phyloP scores from a whole-genome alignment of 1,284 basidiomycete genomes.

The Heterobasidion parviporum region DNA sequence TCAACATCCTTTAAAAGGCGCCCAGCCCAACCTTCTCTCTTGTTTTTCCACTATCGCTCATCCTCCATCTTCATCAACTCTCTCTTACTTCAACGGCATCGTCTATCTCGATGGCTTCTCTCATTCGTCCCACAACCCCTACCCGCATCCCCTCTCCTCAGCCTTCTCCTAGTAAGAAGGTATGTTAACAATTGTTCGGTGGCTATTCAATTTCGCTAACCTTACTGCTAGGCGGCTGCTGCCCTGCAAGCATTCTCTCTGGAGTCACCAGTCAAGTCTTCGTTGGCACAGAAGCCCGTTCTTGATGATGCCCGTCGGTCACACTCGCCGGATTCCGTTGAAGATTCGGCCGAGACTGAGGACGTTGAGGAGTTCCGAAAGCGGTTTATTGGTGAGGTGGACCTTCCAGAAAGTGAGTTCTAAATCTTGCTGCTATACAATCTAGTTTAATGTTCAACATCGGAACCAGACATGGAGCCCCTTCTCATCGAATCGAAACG shows the following conservation, averaged over 20 bases:
- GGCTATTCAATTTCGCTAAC: background rate
- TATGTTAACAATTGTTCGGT: background rate
- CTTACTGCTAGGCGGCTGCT: conserved; percentile 9
- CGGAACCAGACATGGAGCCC: conserved; percentile 40
- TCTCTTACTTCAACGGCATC: background rate
- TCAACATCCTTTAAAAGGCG: background rate
- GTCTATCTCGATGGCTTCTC: conserved; percentile 7
- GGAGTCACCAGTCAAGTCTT: conserved; percentile 9
- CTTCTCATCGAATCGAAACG: conserved; percentile 73
- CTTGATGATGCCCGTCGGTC: conserved; percentile 12
- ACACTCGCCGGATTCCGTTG: conserved; percentile 8
- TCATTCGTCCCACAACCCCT: conserved; percentile 10
- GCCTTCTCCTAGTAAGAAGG: conserved; percentile 14
- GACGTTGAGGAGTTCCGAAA: conserved; percentile 16
- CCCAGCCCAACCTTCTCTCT: background rate
- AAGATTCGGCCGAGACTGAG: conserved; percentile 12
- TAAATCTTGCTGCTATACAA: conserved; percentile 12
- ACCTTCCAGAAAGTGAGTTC: conserved; percentile 55
- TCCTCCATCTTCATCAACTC: background rate
- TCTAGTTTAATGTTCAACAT: background rate
- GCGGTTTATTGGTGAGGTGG: conserved; percentile 56
- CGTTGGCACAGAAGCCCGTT: background rate
- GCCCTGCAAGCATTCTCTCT: conserved; percentile 13
- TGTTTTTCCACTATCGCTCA: background rate
- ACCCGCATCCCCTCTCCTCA: conserved; percentile 2